Evolutionary conservation across 2,329 filamentous ascomycete species (phyloP), one percentile per base, ranked within the genome.

Genomic region (Akanthomyces uredinophilus): DNA sequence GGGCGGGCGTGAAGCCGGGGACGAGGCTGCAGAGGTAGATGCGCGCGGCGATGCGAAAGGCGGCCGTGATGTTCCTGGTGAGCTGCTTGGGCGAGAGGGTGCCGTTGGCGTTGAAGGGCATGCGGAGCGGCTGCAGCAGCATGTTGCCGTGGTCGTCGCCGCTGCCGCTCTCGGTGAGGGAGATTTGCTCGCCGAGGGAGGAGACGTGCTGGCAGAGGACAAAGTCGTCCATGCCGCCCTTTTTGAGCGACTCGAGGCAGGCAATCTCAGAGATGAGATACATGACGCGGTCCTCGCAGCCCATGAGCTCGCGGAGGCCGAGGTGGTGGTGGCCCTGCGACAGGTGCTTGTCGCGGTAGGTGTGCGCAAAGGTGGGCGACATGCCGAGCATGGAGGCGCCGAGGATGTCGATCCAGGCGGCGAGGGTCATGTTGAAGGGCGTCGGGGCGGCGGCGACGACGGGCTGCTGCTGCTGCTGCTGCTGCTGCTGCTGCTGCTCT

Each of bases 1-100:
- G 88, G 62, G 81, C 83, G 53, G 90, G 89, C 69, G 88, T 87
- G 77, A 94, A 95, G 62, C 92, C 92, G 0, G 94, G 94, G 0
- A 98, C 91, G 41, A 99, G 82, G 71, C 91, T 93, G 86, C 92
- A 96, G n/a, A 98, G 87, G 77, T 97, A 97, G 77, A 99, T 92
- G 71, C 94, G 89, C 3, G 94, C 93, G 2, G 94, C 94, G 60
- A 96, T 81, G 69, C 94, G 91, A 85, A 96, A 99, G 49, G 96
- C 87, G 46, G 88, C 84, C 0, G 92, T 96, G 76, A 98, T 92
- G 80, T 96, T 96, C 75, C 85, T 87, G 72, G 88, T 89, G 66
- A 98, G 83, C 75, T 96, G 89, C 71, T 90, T 90, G 3, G 93
- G 90, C 61, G 88, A 88, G 67, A 97, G 84, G 52, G 87, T 86